Evolutionary conservation across 805 yeast species (phyloP), one percentile per base, ranked within the genome.

Genomic region (Lachancea nothofagi): DNA sequence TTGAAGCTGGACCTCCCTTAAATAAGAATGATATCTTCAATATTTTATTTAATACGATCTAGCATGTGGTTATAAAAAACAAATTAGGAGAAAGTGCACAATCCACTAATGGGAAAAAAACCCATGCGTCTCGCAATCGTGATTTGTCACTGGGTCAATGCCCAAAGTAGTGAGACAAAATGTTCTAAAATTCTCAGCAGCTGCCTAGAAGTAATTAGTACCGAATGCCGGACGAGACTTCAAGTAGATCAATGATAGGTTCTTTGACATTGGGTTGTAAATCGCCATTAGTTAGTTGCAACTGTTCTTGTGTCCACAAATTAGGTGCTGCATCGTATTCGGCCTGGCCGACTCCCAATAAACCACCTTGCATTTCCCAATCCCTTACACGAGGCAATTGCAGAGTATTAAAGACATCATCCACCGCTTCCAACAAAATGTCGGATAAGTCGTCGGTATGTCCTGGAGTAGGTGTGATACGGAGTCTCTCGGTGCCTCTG

Each of bases 391-490:
- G 80, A 62, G 80, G 79, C 61, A 90, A 74, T 45, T 70, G 72
- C 62, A 93, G 71, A 47, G 81, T 82, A 29, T 69, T 71, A 70
- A 90, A 93, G 18, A 89, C 86, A 33, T 76, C 74, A 51, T 87
- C 95, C 35, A 93, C 70, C 9, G 97, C 87, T 8, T 67, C 75
- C 40, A 93, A 72, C 51, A 93, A 74, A 49, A 78, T 72, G 59
- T 88, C 86, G 38, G 90, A 74, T 36, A 86, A 71, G 42, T 80
- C 84, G 43, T 78, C 72, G 14, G 78, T 75, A 62, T 93, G 99
- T 40, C 96, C 97, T 26, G 99, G 99, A 29, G 98, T 89, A 41
- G 99, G 97, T n/a, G 99, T 93, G 59, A 93, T 79, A 67, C 99
- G 80, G 55, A 93, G 77, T 62, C 98, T 80, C 69, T 93, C 99